These are phyloP conservation scores for Phycomyces nitens DNA, from an alignment of 192 early-diverging fungal species.

Conservation along the genomic window DNA sequence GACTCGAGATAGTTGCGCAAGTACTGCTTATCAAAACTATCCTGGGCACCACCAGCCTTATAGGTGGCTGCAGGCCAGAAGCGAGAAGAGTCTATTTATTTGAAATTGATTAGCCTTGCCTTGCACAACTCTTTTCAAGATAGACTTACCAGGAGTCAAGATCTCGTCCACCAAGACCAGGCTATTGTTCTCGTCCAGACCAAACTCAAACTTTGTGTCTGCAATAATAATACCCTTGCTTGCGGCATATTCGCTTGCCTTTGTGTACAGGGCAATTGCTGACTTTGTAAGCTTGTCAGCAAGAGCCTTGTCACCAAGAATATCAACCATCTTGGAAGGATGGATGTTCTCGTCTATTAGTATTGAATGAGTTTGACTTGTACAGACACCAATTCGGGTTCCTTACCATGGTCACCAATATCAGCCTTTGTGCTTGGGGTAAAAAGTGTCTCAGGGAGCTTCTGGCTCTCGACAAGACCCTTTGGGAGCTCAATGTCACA, in stretches of 20 bases:
- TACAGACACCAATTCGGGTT: background rate
- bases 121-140: no score
- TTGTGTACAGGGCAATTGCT: slow-evolving; percentile 80
- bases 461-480: slow-evolving; percentile 81
- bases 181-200: slow-evolving; percentile 75
- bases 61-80: slow-evolving; percentile 93
- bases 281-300: slow-evolving; percentile 71
- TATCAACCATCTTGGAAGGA: slow-evolving; percentile 78
- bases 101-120: background rate
- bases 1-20: slow-evolving; percentile 89
- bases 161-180: slow-evolving; percentile 94
- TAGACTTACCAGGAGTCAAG: slow-evolving; percentile 87
- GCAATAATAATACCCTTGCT: slow-evolving; percentile 95
- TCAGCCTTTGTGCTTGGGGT: slow-evolving; percentile 99
- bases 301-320: slow-evolving; percentile 75
- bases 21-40: slow-evolving; percentile 97
- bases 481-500: slow-evolving; percentile 86
- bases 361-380: background rate
- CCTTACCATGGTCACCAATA: slow-evolving; percentile 86
- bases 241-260: slow-evolving; percentile 79
- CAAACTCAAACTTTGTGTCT: slow-evolving; percentile 99
- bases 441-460: slow-evolving; percentile 79
- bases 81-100: slow-evolving; percentile 80
- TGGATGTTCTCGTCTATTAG: slow-evolving; percentile 93
- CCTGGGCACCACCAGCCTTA: slow-evolving; percentile 71